These are phyloP conservation scores for Ganoderma multipileum DNA, from an alignment of 1,284 basidiomycete species.

Conservation along the genomic window DNA sequence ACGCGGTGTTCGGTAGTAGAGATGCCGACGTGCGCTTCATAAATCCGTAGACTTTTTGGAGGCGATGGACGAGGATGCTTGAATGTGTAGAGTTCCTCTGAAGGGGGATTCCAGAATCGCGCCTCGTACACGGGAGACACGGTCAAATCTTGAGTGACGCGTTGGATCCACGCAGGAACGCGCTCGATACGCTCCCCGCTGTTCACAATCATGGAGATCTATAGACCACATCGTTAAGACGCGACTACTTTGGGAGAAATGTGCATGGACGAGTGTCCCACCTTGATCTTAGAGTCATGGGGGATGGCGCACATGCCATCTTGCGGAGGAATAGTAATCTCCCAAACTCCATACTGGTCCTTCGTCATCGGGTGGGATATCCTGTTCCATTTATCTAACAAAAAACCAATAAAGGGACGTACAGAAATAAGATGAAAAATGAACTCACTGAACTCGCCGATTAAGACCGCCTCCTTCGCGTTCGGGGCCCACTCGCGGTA, in stretches of 20 bases:
- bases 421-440: slow-evolving; percentile 17
- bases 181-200: slow-evolving; percentile 87
- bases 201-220: slow-evolving; percentile 88
- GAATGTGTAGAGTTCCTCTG: slow-evolving; percentile 76
- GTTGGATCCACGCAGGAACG: slow-evolving; percentile 92
- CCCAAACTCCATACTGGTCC: slow-evolving; percentile 93
- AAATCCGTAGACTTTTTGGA: slow-evolving; percentile 83
- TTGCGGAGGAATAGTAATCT: slow-evolving; percentile 80
- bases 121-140: slow-evolving; percentile 95
- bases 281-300: slow-evolving; percentile 95
- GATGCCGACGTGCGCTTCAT: slow-evolving; percentile 98
- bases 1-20: slow-evolving; percentile 89
- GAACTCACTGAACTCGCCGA: slow-evolving; percentile 94
- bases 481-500: slow-evolving; percentile 98
- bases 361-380: slow-evolving; percentile 86
- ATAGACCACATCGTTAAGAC: not conserved
- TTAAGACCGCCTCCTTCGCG: slow-evolving; percentile 81
- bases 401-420: slow-evolving; percentile 1
- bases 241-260: not conserved
- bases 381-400: slow-evolving; percentile 87
- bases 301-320: slow-evolving; percentile 84
- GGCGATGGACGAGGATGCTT: slow-evolving; percentile 79
- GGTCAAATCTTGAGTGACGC: slow-evolving; percentile 92
- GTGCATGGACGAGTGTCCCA: slow-evolving; percentile 34
- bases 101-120: slow-evolving; percentile 97